Conservation (phyloP, 805 yeast genomes). For the Candida orba region DNA sequence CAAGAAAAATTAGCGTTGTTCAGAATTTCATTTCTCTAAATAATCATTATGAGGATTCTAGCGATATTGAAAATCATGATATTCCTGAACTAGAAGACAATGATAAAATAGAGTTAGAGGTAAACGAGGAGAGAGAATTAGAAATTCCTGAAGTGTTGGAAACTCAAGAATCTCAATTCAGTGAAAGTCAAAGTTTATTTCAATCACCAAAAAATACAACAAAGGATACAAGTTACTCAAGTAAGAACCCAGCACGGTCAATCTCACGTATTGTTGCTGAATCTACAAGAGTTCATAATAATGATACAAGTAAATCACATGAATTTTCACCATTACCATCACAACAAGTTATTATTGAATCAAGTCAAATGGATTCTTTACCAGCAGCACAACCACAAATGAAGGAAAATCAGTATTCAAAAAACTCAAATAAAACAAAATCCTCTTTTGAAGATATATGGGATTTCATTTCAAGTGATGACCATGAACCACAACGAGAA, state of each 20-base stretch:
- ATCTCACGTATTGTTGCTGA: conserved; percentile 15
- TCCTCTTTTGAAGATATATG: conserved; percentile 14
- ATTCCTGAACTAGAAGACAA: not conserved
- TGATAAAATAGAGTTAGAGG: conserved; percentile 1
- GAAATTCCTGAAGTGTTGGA: not conserved
- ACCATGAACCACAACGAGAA: not conserved
- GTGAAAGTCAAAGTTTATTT: conserved; percentile 11
- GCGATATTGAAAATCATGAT: too few relatives aligned
- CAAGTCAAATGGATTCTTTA: not conserved
- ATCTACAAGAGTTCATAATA: conserved; percentile 7
- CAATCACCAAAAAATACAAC: conserved; percentile 14
- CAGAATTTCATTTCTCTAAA: conserved; percentile 21
- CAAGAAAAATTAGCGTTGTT: conserved; percentile 27
- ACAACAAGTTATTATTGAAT: conserved; percentile 6
- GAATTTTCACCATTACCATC: conserved; percentile 1
- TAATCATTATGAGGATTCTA: conserved; percentile 5
- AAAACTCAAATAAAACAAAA: not conserved
- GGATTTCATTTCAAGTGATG: conserved; percentile 18
- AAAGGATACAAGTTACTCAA: conserved; percentile 16
- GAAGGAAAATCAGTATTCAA: too few relatives aligned
- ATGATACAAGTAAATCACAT: not conserved
- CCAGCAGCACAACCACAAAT: too few relatives aligned
- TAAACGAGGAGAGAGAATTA: conserved; percentile 5
- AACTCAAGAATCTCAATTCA: conserved; percentile 3
- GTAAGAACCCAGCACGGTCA: conserved; percentile 10